Base-by-base conservation (phyloP, 768 basidiomycete genomes). In the Cystofilobasidium macerans region DNA sequence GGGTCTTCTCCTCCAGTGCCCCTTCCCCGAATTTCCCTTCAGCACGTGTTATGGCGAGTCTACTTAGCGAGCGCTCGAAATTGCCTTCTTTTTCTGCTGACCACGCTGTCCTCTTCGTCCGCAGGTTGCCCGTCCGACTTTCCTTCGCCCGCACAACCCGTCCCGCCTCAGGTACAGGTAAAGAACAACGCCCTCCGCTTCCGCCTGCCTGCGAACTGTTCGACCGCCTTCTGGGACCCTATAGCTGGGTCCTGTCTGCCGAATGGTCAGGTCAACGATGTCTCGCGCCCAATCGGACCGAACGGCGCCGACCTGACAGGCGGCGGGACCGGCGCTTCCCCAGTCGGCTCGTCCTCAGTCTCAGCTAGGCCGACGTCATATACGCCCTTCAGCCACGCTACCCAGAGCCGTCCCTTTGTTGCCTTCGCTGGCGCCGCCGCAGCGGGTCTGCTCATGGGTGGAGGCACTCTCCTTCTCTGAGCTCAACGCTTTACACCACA, bases 171-270 rank as follows among this genome's bases (percentile, higher is more conserved):
- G 71, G 75, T 80, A 61, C 75, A 79, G 16, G 72, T 78, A 16
- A 74, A 72, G 62, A 82, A 82, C 35, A 72, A 79, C 71, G 75
- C 77, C 58, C 70, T 78, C 65, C 82, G 86, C 62, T 78, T 76
- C 75, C 78, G 86, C 72, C 72, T 87, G 3, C 82, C 86, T 28
- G 65, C 79, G 26, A 86, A 86, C 76, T 88, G 86, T 75, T 84
- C 85, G 5, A 88, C 86, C 13, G 80, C 85, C 3, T 89, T 86
- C 80, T 88, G 86, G 86, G 87, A 89, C 74, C 88, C 88, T 1
- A 80, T 88, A 59, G 78, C 69, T 32, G 84, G 82, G 70, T 76
- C 78, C 42, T 89, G 88, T 70, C 76, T 84, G 60, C 89, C 87
- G 76, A 80, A 75, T 1, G 89, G 88, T 73, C 76, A 79, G 0